A percentile compares a stretch with the other conserved stretches of the same genome.
phyloP scores from a whole-genome alignment of 106 monocot genomes.

The Allium cepa region DNA sequence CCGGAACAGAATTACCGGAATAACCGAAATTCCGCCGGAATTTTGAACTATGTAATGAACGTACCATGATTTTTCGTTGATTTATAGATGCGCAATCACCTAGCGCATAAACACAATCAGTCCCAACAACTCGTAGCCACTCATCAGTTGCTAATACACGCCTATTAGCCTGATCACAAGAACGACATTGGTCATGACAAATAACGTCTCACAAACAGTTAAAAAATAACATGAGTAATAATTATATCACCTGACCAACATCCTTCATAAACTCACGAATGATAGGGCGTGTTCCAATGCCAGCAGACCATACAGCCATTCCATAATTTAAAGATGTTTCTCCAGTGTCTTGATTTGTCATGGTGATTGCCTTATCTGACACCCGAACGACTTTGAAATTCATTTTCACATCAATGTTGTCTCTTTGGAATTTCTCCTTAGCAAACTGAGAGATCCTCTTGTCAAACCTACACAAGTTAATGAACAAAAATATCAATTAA shows the following conservation, averaged over 20 bases:
- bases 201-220: not conserved
- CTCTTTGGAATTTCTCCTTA: slow-evolving; percentile 68
- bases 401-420: slow-evolving; percentile 70
- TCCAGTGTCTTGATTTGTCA: slow-evolving; percentile 32
- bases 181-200: not conserved
- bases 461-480: slow-evolving; percentile 55
- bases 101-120: slow-evolving; percentile 63
- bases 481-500: not conserved
- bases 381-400: slow-evolving; percentile 61
- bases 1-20: too few species aligned
- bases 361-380: slow-evolving; percentile 56
- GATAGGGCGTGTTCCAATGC: slow-evolving; percentile 74
- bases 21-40: too few species aligned
- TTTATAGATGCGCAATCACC: slow-evolving; percentile 81
- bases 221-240: not conserved
- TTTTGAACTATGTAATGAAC: too few species aligned
- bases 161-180: slow-evolving; percentile 35
- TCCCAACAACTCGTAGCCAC: slow-evolving; percentile 64
- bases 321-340: slow-evolving; percentile 51
- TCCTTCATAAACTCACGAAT: slow-evolving; percentile 77
- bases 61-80: slow-evolving; percentile 82
- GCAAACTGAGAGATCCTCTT: slow-evolving; percentile 83
- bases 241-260: slow-evolving; percentile 57
- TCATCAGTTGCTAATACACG: slow-evolving; percentile 87
- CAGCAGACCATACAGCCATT: slow-evolving; percentile 90